These are phyloP conservation scores for Nemania bipapillata DNA, from an alignment of 2,329 filamentous ascomycete genomes.

Conservation along the genomic window DNA sequence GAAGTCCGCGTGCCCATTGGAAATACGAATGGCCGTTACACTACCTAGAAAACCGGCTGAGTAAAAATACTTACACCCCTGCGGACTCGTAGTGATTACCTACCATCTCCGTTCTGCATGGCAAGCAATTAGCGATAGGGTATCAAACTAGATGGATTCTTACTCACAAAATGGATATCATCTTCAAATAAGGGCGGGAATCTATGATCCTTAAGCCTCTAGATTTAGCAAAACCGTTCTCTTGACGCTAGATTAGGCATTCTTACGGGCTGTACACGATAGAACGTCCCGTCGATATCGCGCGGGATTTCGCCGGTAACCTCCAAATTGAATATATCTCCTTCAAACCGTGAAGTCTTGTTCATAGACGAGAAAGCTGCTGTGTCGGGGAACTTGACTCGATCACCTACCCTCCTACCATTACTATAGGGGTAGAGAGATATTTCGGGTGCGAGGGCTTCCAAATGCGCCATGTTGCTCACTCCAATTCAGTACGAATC, in stretches of 20 bases:
- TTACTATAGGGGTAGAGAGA: constrained; percentile 50
- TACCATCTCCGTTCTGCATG: constrained; percentile 47
- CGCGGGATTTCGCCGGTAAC: constrained; percentile 56
- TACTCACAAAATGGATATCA: constrained; percentile 55
- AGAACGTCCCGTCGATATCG: constrained; percentile 61
- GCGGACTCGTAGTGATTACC: not conserved
- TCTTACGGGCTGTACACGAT: constrained; percentile 59
- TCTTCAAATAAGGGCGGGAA: constrained; percentile 66
- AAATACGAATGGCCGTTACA: constrained; percentile 57
- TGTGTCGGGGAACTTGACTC: constrained; percentile 52
- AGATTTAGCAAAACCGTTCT: not conserved
- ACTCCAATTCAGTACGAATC: not conserved
- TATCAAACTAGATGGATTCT: not conserved
- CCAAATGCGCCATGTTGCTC: constrained; percentile 52
- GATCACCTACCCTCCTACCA: constrained; percentile 44
- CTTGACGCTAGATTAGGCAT: not conserved
- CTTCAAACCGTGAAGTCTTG: constrained; percentile 54
- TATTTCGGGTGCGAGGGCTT: constrained; percentile 50
- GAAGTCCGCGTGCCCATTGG: constrained; percentile 56
- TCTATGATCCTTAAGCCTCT: constrained; percentile 55
- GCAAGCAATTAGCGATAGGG: constrained; percentile 19
- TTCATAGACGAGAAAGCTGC: constrained; percentile 54
- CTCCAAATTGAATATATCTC: constrained; percentile 56
- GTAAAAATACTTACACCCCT: constrained; percentile 32
- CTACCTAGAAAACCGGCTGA: constrained; percentile 51